Conservation (phyloP, 2,329 filamentous ascomycete species). For the Mycosphaerella arachidis region DNA sequence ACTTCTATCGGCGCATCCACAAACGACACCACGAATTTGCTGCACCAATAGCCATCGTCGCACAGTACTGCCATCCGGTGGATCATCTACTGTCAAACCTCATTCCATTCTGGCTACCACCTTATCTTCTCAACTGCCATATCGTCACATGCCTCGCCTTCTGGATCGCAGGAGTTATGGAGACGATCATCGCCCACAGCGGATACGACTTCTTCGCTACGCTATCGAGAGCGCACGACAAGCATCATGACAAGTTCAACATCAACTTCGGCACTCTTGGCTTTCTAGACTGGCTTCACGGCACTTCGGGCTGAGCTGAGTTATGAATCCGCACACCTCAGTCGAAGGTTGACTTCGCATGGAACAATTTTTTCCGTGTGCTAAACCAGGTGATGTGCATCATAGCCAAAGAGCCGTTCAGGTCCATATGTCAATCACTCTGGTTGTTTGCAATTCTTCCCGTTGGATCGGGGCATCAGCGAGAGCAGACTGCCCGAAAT, state of each 20-base stretch:
- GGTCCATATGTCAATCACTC: background rate
- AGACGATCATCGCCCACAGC: slow-evolving; percentile 2
- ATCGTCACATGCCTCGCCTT: slow-evolving; percentile 2
- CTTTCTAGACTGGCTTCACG: slow-evolving; percentile 4
- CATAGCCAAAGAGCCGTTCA: background rate
- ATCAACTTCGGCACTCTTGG: slow-evolving; percentile 9
- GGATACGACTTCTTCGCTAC: slow-evolving; percentile 5
- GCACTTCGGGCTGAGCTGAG: background rate
- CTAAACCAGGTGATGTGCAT: background rate
- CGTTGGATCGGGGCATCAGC: background rate
- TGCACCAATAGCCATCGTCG: slow-evolving; percentile 2
- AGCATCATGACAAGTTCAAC: slow-evolving; percentile 6
- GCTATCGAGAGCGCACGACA: slow-evolving; percentile 3
- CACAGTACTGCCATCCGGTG: slow-evolving; percentile 6
- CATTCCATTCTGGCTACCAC: slow-evolving; percentile 3
- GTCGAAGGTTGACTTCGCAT: background rate
- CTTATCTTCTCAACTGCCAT: slow-evolving; percentile 3
- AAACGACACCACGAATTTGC: slow-evolving; percentile 8
- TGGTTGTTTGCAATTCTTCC: background rate
- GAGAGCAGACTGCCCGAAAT: background rate
- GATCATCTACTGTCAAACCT: slow-evolving; percentile 4
- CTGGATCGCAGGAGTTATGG: background rate
- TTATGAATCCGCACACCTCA: background rate
- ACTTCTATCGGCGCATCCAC: slow-evolving; percentile 5
- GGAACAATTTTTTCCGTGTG: background rate